Conservation (phyloP, 1,284 basidiomycete genomes). For the Melampsora larici-populina region DNA sequence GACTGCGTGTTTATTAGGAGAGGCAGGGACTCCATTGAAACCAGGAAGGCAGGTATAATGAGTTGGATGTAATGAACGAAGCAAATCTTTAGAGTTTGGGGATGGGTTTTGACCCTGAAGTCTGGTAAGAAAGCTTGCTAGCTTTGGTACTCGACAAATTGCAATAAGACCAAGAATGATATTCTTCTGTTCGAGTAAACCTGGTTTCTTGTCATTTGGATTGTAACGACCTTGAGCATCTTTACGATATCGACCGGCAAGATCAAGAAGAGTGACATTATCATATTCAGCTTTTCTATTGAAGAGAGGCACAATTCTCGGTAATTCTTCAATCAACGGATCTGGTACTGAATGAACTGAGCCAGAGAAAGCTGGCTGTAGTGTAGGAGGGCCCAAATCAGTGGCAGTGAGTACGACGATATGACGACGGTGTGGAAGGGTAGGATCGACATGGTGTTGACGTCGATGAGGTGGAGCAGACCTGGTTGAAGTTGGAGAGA, state of each 20-base stretch:
- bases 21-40: slow-evolving; percentile 13
- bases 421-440: slow-evolving; percentile 4
- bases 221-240: slow-evolving; percentile 23
- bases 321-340: slow-evolving; percentile 13
- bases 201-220: slow-evolving; percentile 19
- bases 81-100: neutral
- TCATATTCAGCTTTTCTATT: slow-evolving; percentile 30
- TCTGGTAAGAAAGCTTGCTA: slow-evolving; percentile 13
- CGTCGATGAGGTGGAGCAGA: neutral
- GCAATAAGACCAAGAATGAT: slow-evolving; percentile 17
- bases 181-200: slow-evolving; percentile 28
- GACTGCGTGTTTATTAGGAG: slow-evolving; percentile 1
- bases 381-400: slow-evolving; percentile 21
- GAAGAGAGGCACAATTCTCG: slow-evolving; percentile 9
- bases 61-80: neutral
- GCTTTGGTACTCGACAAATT: slow-evolving; percentile 1
- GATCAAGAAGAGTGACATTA: slow-evolving; percentile 24
- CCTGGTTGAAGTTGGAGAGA: neutral
- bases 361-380: neutral
- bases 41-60: slow-evolving; percentile 10
- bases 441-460: neutral
- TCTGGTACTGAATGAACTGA: neutral
- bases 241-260: slow-evolving; percentile 13
- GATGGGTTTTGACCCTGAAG: neutral
- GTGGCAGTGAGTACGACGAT: slow-evolving; percentile 34